phyloP scores from a whole-genome alignment of 225 moss, liverwort and hornwort species.

The Pleurozium schreberi region DNA sequence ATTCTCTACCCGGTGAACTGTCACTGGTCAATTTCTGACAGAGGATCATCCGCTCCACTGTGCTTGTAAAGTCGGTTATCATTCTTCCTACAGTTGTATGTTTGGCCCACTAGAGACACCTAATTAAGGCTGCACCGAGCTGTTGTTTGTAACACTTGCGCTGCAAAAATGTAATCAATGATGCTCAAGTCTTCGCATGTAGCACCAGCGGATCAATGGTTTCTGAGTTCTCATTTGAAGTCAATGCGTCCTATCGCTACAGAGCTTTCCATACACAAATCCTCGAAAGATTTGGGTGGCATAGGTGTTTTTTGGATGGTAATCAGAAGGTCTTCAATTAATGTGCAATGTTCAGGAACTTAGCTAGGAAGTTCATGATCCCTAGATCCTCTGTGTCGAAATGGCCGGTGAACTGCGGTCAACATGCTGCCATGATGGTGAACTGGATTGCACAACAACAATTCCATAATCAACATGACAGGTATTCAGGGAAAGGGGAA shows the following conservation, averaged over 20 bases:
- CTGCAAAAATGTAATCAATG: background rate
- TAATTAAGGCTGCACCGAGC: background rate
- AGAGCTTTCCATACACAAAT: background rate
- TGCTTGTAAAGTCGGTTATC: background rate
- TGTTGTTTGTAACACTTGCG: background rate
- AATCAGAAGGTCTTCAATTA: background rate
- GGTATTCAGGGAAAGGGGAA: background rate
- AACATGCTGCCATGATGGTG: background rate
- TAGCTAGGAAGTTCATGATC: background rate
- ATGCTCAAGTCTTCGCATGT: background rate
- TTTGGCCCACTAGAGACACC: background rate
- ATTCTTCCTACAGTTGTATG: background rate
- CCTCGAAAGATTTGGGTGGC: background rate
- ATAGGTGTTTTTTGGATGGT: background rate
- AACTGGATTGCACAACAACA: background rate
- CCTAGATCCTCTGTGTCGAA: too few species aligned
- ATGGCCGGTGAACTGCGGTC: background rate
- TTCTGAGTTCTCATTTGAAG: background rate
- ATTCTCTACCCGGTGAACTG: background rate
- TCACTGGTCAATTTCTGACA: background rate
- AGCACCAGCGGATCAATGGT: background rate
- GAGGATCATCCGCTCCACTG: background rate
- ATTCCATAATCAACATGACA: background rate
- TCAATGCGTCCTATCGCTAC: background rate
- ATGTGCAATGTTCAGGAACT: background rate